These are phyloP conservation scores for Prunus kanzakura DNA, from an alignment of 306 rosid genomes.

Conservation along the genomic window DNA sequence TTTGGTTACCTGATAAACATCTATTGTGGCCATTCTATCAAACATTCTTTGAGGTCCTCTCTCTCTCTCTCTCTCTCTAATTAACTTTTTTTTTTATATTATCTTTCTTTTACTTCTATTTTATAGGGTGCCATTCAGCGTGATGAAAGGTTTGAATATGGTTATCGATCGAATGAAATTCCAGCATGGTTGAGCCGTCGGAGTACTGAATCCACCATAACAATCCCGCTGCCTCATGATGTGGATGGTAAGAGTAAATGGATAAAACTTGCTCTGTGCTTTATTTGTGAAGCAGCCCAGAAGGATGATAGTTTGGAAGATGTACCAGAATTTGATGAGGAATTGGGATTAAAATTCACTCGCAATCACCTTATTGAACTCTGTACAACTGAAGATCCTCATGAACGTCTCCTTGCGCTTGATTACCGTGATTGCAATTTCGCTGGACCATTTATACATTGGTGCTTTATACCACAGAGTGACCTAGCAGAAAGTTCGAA, in stretches of 20 bases:
- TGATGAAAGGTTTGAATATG: not conserved
- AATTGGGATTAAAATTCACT: not conserved
- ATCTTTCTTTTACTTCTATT: not conserved
- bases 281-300: not conserved
- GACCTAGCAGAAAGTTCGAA: not conserved
- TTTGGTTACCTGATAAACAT: not conserved
- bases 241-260: not conserved
- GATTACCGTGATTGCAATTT: not conserved
- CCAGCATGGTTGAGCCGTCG: not conserved
- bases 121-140: not conserved
- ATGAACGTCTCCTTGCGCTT: not conserved
- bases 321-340: not conserved
- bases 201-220: not conserved
- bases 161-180: not conserved
- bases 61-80: not conserved
- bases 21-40: not conserved
- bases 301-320: not conserved
- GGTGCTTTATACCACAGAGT: not conserved
- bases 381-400: conserved; percentile 12
- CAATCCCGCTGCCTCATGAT: not conserved
- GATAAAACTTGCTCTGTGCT: conserved; percentile 18
- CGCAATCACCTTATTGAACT: not conserved
- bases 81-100: not conserved
- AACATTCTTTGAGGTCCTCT: conserved; percentile 7
- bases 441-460: not conserved